Percentiles rank a stretch among this genome's conserved stretches.
These are phyloP conservation scores for Epipyxis sp. DNA, from an alignment of 108 stramenopile genomes.

Conservation along the genomic window DNA sequence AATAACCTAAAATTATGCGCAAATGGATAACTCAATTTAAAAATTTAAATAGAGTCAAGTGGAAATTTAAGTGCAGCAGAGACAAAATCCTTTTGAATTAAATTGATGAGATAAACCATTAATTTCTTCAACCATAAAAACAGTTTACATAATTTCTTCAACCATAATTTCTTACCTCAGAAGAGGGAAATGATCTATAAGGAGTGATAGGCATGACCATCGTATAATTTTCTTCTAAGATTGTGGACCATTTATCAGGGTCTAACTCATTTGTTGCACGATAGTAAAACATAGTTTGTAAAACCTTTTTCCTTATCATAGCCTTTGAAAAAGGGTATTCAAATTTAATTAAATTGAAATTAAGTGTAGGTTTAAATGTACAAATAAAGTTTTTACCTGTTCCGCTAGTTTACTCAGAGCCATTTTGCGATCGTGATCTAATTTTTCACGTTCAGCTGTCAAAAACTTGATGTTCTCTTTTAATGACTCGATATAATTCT, in stretches of 20 bases:
- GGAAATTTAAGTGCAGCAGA: no score
- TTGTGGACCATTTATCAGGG: slow-evolving; percentile 71
- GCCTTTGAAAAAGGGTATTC: no score
- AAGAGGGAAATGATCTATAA: slow-evolving; percentile 78
- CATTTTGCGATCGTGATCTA: slow-evolving; percentile 51
- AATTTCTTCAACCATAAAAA: no score
- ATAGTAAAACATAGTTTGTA: slow-evolving; percentile 34
- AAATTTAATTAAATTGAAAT: no score
- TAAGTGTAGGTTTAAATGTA: background rate
- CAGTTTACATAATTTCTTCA: background rate
- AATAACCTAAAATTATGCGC: no score
- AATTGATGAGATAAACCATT: no score
- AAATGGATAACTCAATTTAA: no score
- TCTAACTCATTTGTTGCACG: slow-evolving; percentile 29
- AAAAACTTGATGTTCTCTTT: slow-evolving; percentile 80
- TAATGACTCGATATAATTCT: slow-evolving; percentile 85
- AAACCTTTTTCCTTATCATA: slow-evolving; percentile 62
- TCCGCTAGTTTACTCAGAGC: background rate
- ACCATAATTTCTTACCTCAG: slow-evolving; percentile 49
- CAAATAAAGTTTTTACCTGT: background rate
- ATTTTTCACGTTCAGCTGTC: slow-evolving; percentile 74
- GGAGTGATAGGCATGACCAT: slow-evolving; percentile 81
- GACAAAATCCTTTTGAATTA: no score
- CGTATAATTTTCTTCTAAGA: slow-evolving; percentile 78
- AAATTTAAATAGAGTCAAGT: no score